Evolutionary conservation across 768 basidiomycete species (phyloP).

Genomic region (Thelephora aurantiotincta): DNA sequence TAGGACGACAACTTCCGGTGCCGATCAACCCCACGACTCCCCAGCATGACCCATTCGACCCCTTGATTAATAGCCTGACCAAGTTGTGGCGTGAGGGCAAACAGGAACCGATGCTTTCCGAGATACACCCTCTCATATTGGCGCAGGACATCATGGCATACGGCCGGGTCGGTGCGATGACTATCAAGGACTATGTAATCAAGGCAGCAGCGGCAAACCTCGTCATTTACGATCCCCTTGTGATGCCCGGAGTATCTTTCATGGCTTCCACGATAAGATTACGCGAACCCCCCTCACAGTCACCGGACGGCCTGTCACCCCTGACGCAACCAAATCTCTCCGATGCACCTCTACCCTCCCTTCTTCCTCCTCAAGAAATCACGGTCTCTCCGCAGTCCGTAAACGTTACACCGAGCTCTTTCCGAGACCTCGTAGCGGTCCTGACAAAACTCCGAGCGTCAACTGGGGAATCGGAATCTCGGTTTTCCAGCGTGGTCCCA

Average conservation of each 20-base stretch:
- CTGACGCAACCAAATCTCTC: too few relatives aligned
- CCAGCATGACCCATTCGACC: not conserved
- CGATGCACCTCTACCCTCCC: too few relatives aligned
- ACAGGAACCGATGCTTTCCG: not conserved
- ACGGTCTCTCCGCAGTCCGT: too few relatives aligned
- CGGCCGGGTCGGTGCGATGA: not conserved
- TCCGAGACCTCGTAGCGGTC: not conserved
- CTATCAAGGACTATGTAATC: not conserved
- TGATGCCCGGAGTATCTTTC: too few relatives aligned
- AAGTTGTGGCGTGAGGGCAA: not conserved
- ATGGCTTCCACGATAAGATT: too few relatives aligned
- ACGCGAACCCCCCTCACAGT: not conserved
- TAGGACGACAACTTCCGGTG: too few relatives aligned
- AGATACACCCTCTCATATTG: not conserved
- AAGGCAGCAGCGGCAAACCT: not conserved
- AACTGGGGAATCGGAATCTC: not conserved
- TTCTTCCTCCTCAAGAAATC: too few relatives aligned
- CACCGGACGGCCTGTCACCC: not conserved
- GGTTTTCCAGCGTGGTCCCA: conserved; percentile 7
- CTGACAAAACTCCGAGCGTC: not conserved
- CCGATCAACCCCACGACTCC: not conserved
- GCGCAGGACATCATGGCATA: not conserved
- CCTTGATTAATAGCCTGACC: not conserved
- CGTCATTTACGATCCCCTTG: not conserved
- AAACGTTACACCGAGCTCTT: not conserved